A percentile compares a stretch with the other conserved stretches of the same genome.
These are phyloP conservation scores for Sporisorium reilianum DNA, from an alignment of 1,284 basidiomycete genomes.

Conservation along the genomic window DNA sequence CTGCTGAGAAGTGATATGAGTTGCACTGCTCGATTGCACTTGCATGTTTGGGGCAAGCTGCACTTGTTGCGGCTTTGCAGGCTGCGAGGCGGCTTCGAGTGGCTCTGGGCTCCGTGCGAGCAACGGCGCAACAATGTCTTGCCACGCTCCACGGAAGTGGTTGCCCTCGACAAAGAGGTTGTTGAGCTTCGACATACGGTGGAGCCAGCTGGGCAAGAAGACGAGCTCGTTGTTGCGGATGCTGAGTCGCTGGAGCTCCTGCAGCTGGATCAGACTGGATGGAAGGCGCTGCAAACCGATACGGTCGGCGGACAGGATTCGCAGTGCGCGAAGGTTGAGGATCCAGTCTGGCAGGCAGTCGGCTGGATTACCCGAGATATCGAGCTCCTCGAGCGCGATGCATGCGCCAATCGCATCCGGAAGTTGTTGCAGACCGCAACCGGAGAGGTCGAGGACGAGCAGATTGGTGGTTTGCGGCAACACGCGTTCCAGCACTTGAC, in stretches of 20 bases:
- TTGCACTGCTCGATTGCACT: conserved; percentile 11
- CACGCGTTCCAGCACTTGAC: conserved; percentile 39
- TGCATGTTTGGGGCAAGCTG: conserved; percentile 1
- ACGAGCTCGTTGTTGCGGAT: conserved; percentile 87
- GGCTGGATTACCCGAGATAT: conserved; percentile 89
- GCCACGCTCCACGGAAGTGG: conserved; percentile 91
- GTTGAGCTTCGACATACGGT: conserved; percentile 83
- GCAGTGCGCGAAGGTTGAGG: conserved; percentile 79
- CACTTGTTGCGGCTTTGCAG: conserved; percentile 6
- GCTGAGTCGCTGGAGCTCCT: conserved; percentile 84
- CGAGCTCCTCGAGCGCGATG: conserved; percentile 87
- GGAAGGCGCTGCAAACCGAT: conserved; percentile 82
- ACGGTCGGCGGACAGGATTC: conserved; percentile 88
- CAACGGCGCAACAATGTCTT: conserved; percentile 76
- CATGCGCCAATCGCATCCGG: conserved; percentile 84
- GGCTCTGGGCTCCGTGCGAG: conserved; percentile 7
- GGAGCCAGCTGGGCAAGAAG: conserved; percentile 92
- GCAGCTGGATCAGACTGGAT: conserved; percentile 71
- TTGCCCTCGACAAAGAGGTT: conserved; percentile 91
- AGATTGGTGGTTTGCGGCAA: conserved; percentile 43
- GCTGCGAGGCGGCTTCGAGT: not conserved
- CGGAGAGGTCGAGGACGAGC: conserved; percentile 69
- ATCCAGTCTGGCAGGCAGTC: conserved; percentile 74
- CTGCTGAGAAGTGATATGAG: conserved; percentile 1
- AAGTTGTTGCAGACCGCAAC: conserved; percentile 83